Percentiles rank a stretch among this genome's conserved stretches.
Evolutionary conservation across 345 rosid genomes (phyloP).

Genomic region (Hibiscus syriacus): DNA sequence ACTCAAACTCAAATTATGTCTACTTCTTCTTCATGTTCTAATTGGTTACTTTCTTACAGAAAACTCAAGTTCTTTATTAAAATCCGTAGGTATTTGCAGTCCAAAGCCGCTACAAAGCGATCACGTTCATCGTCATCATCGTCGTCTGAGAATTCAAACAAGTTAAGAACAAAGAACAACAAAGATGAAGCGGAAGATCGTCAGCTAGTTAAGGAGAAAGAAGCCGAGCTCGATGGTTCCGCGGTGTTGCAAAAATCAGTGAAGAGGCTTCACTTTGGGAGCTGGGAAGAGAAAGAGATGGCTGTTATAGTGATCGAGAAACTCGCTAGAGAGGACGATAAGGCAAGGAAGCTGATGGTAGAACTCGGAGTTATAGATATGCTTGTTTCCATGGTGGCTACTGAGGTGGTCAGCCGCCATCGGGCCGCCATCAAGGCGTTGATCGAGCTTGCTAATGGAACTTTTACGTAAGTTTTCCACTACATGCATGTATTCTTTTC

Average conservation of each 20-base stretch:
- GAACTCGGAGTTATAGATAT: slow-evolving; percentile 97
- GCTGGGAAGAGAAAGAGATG: slow-evolving; percentile 60
- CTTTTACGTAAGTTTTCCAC: slow-evolving; percentile 57
- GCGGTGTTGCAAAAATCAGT: no score
- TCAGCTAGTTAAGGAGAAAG: background rate
- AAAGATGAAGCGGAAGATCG: background rate
- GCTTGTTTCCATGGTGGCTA: no score
- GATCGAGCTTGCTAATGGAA: no score
- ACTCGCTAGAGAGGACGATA: slow-evolving; percentile 49
- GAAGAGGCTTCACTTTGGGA: no score
- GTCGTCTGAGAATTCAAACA: slow-evolving; percentile 15
- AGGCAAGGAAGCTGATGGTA: slow-evolving; percentile 54
- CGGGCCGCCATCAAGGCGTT: slow-evolving; percentile 45
- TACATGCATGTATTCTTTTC: no score
- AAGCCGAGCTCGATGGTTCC: slow-evolving; percentile 21
- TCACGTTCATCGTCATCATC: slow-evolving; percentile 2
- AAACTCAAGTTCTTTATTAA: slow-evolving; percentile 51
- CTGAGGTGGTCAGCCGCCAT: slow-evolving; percentile 34
- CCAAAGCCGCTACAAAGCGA: slow-evolving; percentile 37
- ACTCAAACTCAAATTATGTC: slow-evolving; percentile 28
- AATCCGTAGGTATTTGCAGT: slow-evolving; percentile 48
- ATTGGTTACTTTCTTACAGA: slow-evolving; percentile 33
- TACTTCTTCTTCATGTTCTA: background rate
- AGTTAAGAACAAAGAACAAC: background rate
- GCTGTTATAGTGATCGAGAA: slow-evolving; percentile 59